Conservation (phyloP, 768 basidiomycete genomes). For the Tricholoma flavovirens region DNA sequence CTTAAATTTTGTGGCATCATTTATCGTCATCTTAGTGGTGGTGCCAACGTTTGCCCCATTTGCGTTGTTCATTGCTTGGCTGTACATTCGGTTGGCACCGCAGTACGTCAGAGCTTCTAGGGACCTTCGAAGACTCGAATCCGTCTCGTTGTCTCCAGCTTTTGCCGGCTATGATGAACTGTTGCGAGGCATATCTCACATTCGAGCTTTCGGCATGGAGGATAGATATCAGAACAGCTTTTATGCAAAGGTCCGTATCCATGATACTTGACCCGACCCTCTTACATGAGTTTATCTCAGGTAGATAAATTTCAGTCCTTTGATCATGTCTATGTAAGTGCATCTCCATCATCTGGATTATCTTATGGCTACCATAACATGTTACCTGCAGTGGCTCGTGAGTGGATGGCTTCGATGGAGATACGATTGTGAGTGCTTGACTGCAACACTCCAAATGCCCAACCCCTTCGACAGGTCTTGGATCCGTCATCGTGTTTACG, state of each 20-base stretch:
- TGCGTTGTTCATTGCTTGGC: slow-evolving; percentile 61
- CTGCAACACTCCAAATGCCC: neutral
- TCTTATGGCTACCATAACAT: slow-evolving; percentile 16
- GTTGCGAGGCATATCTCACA: slow-evolving; percentile 57
- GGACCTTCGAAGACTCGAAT: slow-evolving; percentile 63
- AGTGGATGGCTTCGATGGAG: slow-evolving; percentile 67
- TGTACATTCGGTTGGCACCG: slow-evolving; percentile 61
- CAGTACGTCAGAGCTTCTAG: slow-evolving; percentile 56
- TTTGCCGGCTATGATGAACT: slow-evolving; percentile 73
- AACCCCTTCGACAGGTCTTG: slow-evolving; percentile 39
- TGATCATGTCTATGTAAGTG: slow-evolving; percentile 63
- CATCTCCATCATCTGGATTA: neutral
- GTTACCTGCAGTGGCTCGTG: slow-evolving; percentile 49
- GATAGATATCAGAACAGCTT: slow-evolving; percentile 58
- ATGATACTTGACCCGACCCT: slow-evolving; percentile 18
- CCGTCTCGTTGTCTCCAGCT: slow-evolving; percentile 61
- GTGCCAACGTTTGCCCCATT: slow-evolving; percentile 63
- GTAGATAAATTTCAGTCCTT: slow-evolving; percentile 67
- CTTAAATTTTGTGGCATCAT: slow-evolving; percentile 58
- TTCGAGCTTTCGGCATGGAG: slow-evolving; percentile 71
- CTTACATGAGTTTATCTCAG: slow-evolving; percentile 34
- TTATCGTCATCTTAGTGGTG: slow-evolving; percentile 55
- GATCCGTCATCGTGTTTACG: slow-evolving; percentile 63
- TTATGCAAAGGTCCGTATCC: slow-evolving; percentile 41
- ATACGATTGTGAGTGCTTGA: slow-evolving; percentile 53